Base-by-base conservation (phyloP, 2,329 filamentous ascomycete species). In the Zalaria sp. region DNA sequence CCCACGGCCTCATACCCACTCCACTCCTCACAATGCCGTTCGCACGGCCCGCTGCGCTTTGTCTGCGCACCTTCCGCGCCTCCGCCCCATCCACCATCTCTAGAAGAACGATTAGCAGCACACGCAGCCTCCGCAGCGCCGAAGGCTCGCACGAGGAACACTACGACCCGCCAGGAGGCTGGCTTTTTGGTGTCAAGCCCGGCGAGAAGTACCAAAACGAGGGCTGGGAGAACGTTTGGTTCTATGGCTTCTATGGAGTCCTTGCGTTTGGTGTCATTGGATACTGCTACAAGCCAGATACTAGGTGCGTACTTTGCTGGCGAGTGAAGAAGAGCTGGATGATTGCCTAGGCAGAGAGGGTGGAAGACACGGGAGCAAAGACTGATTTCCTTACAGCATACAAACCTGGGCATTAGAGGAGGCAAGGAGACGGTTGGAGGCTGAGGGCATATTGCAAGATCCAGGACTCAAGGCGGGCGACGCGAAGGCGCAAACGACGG, bases 371-470 rank as follows among this genome's bases (percentile, higher is more conserved):
- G 25, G 18, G 32, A n/a, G 40, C 9, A 42, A 18, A 18, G 18
- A 18, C 53, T 59, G 41, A 57, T 50, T 37, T 26, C 2, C 27
- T 40, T 11, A 44, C 55, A 98, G 91, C 64, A 95, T 98, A 77
- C 91, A 96, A 72, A 96, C 89, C 42, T 98, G 91, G 91, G 91
- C 91, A 48, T 78, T 98, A 35, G 91, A 98, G 68, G 91, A 98
- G 70, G 91, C 91, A 41, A 77, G 91, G 59, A 77, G 91, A 69
- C 77, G 91, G 69, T 79, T 98, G 74, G 91, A 98, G 70, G 83
- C 79, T 46, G 91, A 98, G 71, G 91, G 91, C 46, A 88, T 96
- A 59, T 68, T 96, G 58, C 77, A 84, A 57, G 89, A 95, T 57
- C 81, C 83, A 34, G 66, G 29, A 7, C 29, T 32, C 29, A 73